Evolutionary conservation across 164 flowering plant genomes (phyloP), one percentile per base, ranked within the genome.

Genomic region (grape (Vitis vinifera)): DNA sequence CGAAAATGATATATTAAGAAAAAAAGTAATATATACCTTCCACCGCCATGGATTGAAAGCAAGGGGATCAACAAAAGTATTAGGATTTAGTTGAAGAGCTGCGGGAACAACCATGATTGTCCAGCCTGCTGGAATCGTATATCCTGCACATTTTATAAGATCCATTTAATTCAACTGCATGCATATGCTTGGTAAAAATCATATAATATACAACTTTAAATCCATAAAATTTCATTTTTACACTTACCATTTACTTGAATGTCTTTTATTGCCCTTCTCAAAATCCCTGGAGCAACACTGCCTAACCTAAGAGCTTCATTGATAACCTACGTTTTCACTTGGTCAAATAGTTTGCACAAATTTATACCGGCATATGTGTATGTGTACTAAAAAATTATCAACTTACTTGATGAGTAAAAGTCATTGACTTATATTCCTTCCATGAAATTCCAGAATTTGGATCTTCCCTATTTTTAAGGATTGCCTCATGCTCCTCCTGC

Each of bases 111-210:
- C 72, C 83, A 80, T 69, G 4, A 80, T 64, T 29, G 69, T 19
- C 83, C 83, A 80, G 2, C 83, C 81, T 23, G 56, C 67, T 17
- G 81, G 83, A 67, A 80, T 80, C 49, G 75, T 78, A 62, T 72
- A 81, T 17, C 80, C 80, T 80, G 59, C 27, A 49, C 17, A 15
- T 30, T 11, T 52, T 13, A 10, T 9, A 5, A 9, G 13, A 9
- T 37, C 6, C 1, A n/a, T 13, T 30, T 44, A 4, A 9, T 10
- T 7, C 17, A 30, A 13, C 0, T 66, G 3, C 2, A 47, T 55
- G 30, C 47, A 8, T 11, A 48, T 47, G 1, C 8, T 23, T 27
- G 3, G 5, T 29, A 13, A 10, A 49, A 61, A 17, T 15, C 10
- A 47, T 48, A 6, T 2, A n/a, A 49, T 15, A 8, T 59, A 4